Evolutionary conservation across 169 alveolate genomes (phyloP).

Genomic region (Theileria parva): DNA sequence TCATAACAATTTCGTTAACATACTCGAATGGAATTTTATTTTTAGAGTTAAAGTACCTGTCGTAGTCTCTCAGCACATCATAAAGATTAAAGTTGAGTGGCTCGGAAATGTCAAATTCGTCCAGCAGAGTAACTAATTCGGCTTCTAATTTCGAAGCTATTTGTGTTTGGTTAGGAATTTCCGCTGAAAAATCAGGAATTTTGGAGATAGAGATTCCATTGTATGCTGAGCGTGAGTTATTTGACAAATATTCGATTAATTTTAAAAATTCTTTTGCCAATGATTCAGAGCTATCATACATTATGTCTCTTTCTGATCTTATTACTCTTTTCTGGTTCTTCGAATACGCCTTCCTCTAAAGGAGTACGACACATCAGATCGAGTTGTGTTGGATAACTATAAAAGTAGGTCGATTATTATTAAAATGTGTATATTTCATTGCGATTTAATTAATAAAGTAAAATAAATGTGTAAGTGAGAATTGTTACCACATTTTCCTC

Average conservation of each 20-base stretch:
- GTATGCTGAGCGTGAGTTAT: conserved; percentile 29
- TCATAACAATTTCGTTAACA: not conserved
- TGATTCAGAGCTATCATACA: not conserved
- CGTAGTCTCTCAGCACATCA: not conserved
- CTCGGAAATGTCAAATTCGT: not conserved
- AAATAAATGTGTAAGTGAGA: no score
- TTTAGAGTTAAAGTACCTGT: not conserved
- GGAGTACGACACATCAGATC: no score
- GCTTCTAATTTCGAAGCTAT: conserved; percentile 15
- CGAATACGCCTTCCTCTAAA: no score
- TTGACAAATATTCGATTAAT: conserved; percentile 34
- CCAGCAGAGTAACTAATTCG: conserved; percentile 5
- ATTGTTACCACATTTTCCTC: no score
- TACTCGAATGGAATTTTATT: not conserved
- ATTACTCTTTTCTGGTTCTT: not conserved
- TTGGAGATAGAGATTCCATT: conserved; percentile 1
- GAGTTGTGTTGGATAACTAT: no score
- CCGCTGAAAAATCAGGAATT: not conserved
- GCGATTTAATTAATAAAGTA: no score
- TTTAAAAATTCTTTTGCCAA: conserved; percentile 39
- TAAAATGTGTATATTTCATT: no score
- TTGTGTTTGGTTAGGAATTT: not conserved
- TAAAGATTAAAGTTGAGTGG: conserved; percentile 1
- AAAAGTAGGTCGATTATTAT: no score
- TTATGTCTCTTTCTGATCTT: not conserved